These are phyloP conservation scores for Hyphopichia pseudoburtonii DNA, from an alignment of 1,139 yeast genomes.

Conservation along the genomic window DNA sequence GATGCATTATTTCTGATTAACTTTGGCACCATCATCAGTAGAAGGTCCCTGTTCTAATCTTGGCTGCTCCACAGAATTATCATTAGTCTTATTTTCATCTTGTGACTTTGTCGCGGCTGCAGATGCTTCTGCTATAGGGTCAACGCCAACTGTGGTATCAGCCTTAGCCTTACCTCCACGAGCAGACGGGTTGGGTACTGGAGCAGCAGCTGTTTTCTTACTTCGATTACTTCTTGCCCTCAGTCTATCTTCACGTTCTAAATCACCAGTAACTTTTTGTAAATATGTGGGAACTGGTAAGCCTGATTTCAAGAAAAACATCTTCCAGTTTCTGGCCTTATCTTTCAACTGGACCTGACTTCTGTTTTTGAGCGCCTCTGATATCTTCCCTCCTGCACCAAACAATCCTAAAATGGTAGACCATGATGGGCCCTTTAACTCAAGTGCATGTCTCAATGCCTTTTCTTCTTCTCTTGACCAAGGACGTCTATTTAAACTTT, in stretches of 20 bases:
- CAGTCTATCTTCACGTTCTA: constrained; percentile 52
- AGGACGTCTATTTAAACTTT: constrained; percentile 52
- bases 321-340: constrained; percentile 93
- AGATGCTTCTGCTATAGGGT: too few relatives aligned
- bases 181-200: constrained; percentile 22
- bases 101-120: too few relatives aligned
- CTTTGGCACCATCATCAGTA: too few relatives aligned
- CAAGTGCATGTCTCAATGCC: constrained; percentile 79
- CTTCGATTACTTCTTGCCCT: constrained; percentile 24
- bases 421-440: constrained; percentile 91
- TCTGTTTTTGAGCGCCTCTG: constrained; percentile 81
- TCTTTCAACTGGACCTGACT: constrained; percentile 91
- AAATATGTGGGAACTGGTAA: constrained; percentile 76
- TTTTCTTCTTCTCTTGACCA: constrained; percentile 92
- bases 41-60: too few relatives aligned
- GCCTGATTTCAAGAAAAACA: constrained; percentile 73
- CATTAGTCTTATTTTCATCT: too few relatives aligned
- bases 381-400: constrained; percentile 89
- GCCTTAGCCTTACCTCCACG: constrained; percentile 2
- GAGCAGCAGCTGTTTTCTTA: constrained; percentile 46
- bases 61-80: too few relatives aligned
- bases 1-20: too few relatives aligned
- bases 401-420: constrained; percentile 79
- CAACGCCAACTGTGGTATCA: too few relatives aligned
- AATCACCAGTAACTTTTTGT: constrained; percentile 81